A percentile compares a stretch with the other conserved stretches of the same genome.
Conservation (phyloP, 164 flowering plant genomes). For the Stephania japonica region DNA sequence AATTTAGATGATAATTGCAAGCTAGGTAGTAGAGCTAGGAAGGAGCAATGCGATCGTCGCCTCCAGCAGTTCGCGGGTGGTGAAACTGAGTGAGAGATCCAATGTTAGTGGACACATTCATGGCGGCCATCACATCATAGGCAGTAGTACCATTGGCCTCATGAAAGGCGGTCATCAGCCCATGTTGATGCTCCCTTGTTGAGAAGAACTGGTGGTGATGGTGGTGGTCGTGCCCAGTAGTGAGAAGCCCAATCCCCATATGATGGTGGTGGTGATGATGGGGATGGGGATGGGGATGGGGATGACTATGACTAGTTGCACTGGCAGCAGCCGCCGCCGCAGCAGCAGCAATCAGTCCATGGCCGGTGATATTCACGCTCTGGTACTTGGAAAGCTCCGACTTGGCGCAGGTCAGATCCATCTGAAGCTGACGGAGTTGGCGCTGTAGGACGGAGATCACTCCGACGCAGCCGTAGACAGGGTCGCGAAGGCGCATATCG, state of each 20-base stretch:
- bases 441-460: slow-evolving; percentile 81
- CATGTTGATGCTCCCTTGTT: slow-evolving; percentile 36
- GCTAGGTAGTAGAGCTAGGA: slow-evolving; percentile 24
- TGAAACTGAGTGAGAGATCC: slow-evolving; percentile 59
- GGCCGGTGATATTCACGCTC: slow-evolving; percentile 39
- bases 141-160: slow-evolving; percentile 37
- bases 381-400: slow-evolving; percentile 84
- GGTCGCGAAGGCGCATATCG: slow-evolving; percentile 82
- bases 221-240: slow-evolving; percentile 16
- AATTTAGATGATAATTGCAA: too few species aligned
- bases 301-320: too few species aligned
- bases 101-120: slow-evolving; percentile 48
- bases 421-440: slow-evolving; percentile 75
- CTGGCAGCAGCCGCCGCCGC: slow-evolving; percentile 30
- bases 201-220: slow-evolving; percentile 30
- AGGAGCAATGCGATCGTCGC: slow-evolving; percentile 57
- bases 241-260: slow-evolving; percentile 38
- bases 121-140: slow-evolving; percentile 47
- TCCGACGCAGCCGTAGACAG: slow-evolving; percentile 91
- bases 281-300: slow-evolving; percentile 26
- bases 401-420: slow-evolving; percentile 72
- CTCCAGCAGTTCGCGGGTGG: slow-evolving; percentile 51
- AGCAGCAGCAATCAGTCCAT: slow-evolving; percentile 39
- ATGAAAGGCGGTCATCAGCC: slow-evolving; percentile 36
- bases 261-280: slow-evolving; percentile 6